These are phyloP conservation scores for Inga laurina DNA, from an alignment of 306 rosid genomes.

Conservation along the genomic window DNA sequence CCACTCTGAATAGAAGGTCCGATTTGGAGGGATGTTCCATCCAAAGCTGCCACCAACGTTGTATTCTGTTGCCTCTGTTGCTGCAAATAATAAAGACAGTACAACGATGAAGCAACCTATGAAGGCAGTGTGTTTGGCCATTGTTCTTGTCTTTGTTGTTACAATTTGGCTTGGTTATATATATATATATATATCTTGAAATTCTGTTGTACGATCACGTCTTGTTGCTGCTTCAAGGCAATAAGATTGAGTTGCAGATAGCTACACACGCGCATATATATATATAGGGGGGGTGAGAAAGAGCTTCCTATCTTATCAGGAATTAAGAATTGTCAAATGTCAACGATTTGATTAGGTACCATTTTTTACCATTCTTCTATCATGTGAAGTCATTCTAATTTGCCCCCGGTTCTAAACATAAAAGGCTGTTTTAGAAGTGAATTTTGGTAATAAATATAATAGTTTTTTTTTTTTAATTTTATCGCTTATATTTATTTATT, in stretches of 20 bases:
- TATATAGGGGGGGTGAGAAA: no score
- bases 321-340: background rate
- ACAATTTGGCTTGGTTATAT: background rate
- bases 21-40: constrained; percentile 7
- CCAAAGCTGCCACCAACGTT: constrained; percentile 12
- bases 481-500: no score
- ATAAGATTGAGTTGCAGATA: background rate
- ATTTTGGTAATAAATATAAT: no score
- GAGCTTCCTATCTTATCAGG: background rate
- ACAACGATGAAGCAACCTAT: background rate
- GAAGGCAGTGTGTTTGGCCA: background rate
- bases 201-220: background rate
- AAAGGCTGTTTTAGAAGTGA: no score
- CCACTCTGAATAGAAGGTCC: constrained; percentile 7
- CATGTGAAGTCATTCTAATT: no score
- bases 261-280: background rate
- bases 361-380: background rate
- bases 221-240: background rate
- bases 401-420: no score
- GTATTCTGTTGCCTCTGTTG: background rate
- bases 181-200: background rate
- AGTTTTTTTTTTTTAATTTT: no score
- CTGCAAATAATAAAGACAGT: background rate
- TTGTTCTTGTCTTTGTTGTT: background rate
- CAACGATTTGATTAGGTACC: background rate